Base-by-base conservation (phyloP, 1,284 basidiomycete species). In the Trametes pubescens region DNA sequence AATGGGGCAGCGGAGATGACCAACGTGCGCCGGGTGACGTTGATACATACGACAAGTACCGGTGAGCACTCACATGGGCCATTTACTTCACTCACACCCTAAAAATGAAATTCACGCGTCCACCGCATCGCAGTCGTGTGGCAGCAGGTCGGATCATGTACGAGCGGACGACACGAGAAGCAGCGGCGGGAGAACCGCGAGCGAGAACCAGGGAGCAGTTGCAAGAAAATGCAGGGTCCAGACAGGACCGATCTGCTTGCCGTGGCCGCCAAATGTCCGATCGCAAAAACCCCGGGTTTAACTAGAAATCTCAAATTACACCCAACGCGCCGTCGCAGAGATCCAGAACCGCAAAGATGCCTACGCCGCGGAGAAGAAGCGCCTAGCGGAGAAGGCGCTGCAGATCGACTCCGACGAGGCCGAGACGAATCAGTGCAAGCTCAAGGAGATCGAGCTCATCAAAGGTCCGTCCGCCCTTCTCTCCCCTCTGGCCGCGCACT, bases 391-490 rank as follows among this genome's bases (percentile, higher is more conserved):
- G 61, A 85, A 82, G 71, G 82, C 76, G 7, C 81, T 86, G 54
- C 78, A 82, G 21, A 80, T 86, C 0, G 89, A n/a, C n/a, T n/a
- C n/a, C n/a, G n/a, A n/a, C n/a, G n/a, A 93, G 73, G 69, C 78
- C 0, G 91, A 93, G 75, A 91, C 83, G 4, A 88, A 85, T 62
- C 80, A 86, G 51, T 92, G 88, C 75, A 92, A 92, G 69, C 69
- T 90, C 34, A 83, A 81, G 69, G 91, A 93, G 76, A 88, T 93
- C 48, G 88, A 91, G 58, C 79, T 93, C 38, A 81, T 91, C 32
- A 82, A 85, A 60, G 84, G 90, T 91, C 72, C 43, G 86, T 79
- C 46, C 22, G 5, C 32, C 34, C 22, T 35, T 8, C 32, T 48
- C 37, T 29, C 21, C 32, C n/a, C 16, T 21, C 51, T 29, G 18